phyloP scores from a whole-genome alignment of 306 rosid species.

The Lupinus albus region DNA sequence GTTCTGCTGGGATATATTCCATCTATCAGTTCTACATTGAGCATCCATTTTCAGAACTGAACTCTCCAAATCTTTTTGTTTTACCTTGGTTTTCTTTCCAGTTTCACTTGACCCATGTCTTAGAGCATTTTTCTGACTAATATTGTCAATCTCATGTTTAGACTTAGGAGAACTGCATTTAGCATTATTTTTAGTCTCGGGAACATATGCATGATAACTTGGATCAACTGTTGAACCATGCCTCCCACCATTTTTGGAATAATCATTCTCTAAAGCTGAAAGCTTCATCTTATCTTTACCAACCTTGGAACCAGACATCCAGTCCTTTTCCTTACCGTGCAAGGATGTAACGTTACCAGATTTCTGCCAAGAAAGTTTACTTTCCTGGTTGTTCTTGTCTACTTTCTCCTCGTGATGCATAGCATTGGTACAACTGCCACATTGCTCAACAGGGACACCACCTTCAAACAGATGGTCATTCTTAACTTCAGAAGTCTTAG shows the following conservation, averaged over 20 bases:
- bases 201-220: conserved; percentile 41
- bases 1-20: conserved; percentile 39
- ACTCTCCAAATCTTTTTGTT: conserved; percentile 46
- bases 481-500: conserved; percentile 47
- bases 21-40: conserved; percentile 43
- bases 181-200: conserved; percentile 42
- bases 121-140: conserved; percentile 36
- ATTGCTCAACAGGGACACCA: conserved; percentile 40
- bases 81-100: conserved; percentile 45
- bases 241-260: conserved; percentile 49
- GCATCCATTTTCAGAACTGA: conserved; percentile 48
- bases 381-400: conserved; percentile 43
- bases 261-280: conserved; percentile 49
- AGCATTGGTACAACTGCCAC: conserved; percentile 41
- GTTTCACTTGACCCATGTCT: conserved; percentile 48
- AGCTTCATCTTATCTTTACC: conserved; percentile 47
- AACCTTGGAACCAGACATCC: conserved; percentile 44
- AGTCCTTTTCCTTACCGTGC: conserved; percentile 47
- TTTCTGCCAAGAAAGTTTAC: conserved; percentile 43
- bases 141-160: conserved; percentile 43
- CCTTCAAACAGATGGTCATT: conserved; percentile 42
- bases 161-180: conserved; percentile 41
- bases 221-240: conserved; percentile 46
- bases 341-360: conserved; percentile 45
- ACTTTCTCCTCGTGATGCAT: conserved; percentile 42